Evolutionary conservation across 495 filamentous ascomycete genomes (phyloP), one percentile per base, ranked within the genome.

Genomic region (Chaetomium cochliodes): DNA sequence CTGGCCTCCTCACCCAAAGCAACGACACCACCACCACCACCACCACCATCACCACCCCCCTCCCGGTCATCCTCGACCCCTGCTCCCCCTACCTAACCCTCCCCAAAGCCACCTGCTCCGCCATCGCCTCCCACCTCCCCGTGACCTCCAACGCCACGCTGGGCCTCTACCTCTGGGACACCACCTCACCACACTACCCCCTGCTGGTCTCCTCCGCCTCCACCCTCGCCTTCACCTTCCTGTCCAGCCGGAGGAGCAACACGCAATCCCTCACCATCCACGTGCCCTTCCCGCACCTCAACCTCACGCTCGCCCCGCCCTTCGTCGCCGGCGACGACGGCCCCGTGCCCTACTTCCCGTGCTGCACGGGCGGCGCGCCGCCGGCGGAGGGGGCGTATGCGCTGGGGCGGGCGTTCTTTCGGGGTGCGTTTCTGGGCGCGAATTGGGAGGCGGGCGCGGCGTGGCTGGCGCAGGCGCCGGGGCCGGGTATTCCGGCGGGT

Each of bases 101-200:
- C 12, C 60, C 37, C 6, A 28, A 44, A 30, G 28, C 33, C 20
- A 56, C 58, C 57, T 65, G 63, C 50, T 51, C 60, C 5, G 30
- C 41, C 37, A 53, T 53, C 30, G 63, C 63, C 15, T 16, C 49
- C 12, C 49, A 61, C 47, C 63, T 65, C 37, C 63, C 63, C 8
- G 44, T 65, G 25, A 8, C 11, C 5, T 56, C 53, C 39, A 52
- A 65, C 26, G 23, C 23, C 5, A 47, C 23, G 13, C 50, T 66
- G 4, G 51, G 47, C 41, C 58, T 66, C 26, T 66, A 52, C 33
- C 25, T 62, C 22, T 62, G 64, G 59, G 49, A 66, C 52, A 46
- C 46, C 42, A 13, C 52, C 22, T 49, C 50, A 11, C 59, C 64
- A 16, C 30, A 30, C 5, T 66, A 58, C 58, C 12, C n/a, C 2